Conservation (phyloP, 164 flowering plant genomes). For the Nymphaea thermarum region DNA sequence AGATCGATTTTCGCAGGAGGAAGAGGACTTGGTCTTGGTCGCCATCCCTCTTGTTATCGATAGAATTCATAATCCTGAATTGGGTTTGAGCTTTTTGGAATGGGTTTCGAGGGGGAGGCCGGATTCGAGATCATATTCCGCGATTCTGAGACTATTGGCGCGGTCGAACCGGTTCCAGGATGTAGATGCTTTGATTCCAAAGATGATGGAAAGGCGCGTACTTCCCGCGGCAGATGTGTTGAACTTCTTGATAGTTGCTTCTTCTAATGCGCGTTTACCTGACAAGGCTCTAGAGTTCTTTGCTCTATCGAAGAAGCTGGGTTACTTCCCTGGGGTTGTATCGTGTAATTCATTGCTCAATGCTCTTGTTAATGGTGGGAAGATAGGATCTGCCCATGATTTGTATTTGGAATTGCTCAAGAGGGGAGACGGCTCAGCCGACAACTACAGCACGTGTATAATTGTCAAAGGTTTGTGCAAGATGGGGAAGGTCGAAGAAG, state of each 20-base stretch:
- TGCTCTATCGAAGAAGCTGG: constrained; percentile 7
- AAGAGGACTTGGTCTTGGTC: background rate
- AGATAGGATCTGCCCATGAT: constrained; percentile 21
- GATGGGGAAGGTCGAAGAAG: constrained; percentile 48
- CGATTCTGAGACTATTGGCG: constrained; percentile 55
- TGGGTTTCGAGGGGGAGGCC: constrained; percentile 10
- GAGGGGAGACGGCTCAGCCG: constrained; percentile 22
- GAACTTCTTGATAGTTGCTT: constrained; percentile 29
- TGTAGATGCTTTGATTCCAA: constrained; percentile 25
- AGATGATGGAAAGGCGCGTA: constrained; percentile 23
- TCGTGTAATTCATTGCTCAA: constrained; percentile 58
- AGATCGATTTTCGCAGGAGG: background rate
- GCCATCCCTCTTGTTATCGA: constrained; percentile 1
- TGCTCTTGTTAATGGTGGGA: constrained; percentile 24
- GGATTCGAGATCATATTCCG: constrained; percentile 41
- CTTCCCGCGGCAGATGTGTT: constrained; percentile 39
- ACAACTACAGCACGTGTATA: constrained; percentile 55
- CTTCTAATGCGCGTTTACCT: constrained; percentile 37
- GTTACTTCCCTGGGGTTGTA: constrained; percentile 31
- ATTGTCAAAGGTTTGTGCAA: constrained; percentile 56
- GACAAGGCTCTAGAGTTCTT: constrained; percentile 47
- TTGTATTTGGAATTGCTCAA: constrained; percentile 53
- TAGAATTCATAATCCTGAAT: background rate
- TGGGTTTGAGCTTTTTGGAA: background rate
- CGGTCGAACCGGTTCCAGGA: constrained; percentile 31